Evolutionary conservation across 495 filamentous ascomycete genomes (phyloP), one percentile per base, ranked within the genome.

Genomic region (Stereocaulon alpinum): DNA sequence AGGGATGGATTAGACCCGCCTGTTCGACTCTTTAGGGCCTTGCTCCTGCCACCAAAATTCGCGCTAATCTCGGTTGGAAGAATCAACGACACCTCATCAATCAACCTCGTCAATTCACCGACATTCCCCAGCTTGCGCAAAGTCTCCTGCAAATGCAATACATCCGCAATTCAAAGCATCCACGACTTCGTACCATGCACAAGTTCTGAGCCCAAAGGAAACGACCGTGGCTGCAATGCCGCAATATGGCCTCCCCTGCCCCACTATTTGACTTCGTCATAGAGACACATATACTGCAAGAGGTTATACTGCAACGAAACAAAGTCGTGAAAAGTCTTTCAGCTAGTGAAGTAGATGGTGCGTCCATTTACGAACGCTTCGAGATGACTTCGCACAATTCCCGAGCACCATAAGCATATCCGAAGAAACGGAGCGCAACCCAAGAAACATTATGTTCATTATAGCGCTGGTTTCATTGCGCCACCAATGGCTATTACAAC

Each of bases 1-100:
- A 40, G 44, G 22, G 44, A 40, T 24, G 44, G 44, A 47, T 41
- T 24, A 50, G 32, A 24, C 30, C 56, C 56, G 45, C 56, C 34
- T 40, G 17, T 30, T 50, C 47, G 24, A 41, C 34, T 41, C 22
- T 37, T 24, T 37, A 37, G 32, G 32, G 32, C 32, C 49, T 51
- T 49, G 42, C 43, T 55, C 62, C 62, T 64, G 58, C 62, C 62
- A 64, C 58, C 62, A 50, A 37, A 10, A 60, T 44, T 40, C 34
- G 58, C 62, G 62, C 62, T 64, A 64, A 45, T 59, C 34, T 61
- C 53, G 58, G 56, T 57, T 59, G 18, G 61, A 45, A 30, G 56
- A 22, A 61, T 61, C 51, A 51, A 64, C 62, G 50, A 64, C 62
- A 64, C 41, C 45, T 57, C 58, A 34, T 61, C 43, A 53, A 41